Conservation (phyloP, 2,329 filamentous ascomycete genomes). For the Reticulascus tulasneorum region DNA sequence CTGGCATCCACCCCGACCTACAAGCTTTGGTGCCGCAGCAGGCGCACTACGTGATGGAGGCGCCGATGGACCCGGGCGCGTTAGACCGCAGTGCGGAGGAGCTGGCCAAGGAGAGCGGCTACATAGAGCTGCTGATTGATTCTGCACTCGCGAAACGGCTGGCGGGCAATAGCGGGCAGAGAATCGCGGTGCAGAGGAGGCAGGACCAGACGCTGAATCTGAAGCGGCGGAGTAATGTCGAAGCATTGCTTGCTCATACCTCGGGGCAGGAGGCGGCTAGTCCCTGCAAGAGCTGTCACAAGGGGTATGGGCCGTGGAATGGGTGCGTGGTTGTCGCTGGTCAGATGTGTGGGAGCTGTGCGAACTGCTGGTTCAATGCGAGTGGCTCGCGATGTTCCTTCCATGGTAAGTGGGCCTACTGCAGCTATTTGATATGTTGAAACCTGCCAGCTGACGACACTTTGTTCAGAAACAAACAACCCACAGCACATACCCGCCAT, state of each 20-base stretch:
- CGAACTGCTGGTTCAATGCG: slow-evolving; percentile 62
- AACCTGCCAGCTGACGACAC: background rate
- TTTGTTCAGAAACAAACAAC: slow-evolving; percentile 40
- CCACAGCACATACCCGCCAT: slow-evolving; percentile 29
- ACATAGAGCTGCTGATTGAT: slow-evolving; percentile 43
- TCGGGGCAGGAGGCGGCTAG: slow-evolving; percentile 43
- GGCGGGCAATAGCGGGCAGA: slow-evolving; percentile 43
- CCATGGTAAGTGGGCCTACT: slow-evolving; percentile 41
- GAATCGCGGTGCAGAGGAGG: slow-evolving; percentile 49
- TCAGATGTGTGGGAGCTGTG: slow-evolving; percentile 58
- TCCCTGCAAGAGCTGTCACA: slow-evolving; percentile 58
- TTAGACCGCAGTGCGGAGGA: slow-evolving; percentile 37
- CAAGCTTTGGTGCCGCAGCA: slow-evolving; percentile 18
- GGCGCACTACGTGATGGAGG: slow-evolving; percentile 16
- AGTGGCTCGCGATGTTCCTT: slow-evolving; percentile 57
- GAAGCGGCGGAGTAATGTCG: slow-evolving; percentile 54
- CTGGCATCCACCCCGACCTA: slow-evolving; percentile 20
- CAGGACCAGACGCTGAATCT: slow-evolving; percentile 53
- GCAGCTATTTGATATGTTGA: background rate
- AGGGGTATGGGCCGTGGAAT: slow-evolving; percentile 57
- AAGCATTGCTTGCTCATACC: slow-evolving; percentile 55
- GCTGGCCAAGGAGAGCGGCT: slow-evolving; percentile 44
- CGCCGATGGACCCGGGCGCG: slow-evolving; percentile 13
- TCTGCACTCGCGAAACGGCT: slow-evolving; percentile 53
- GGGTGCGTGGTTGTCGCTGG: slow-evolving; percentile 56